These are phyloP conservation scores for Cyamopsis tetragonoloba DNA, from an alignment of 306 rosid species.

Conservation along the genomic window DNA sequence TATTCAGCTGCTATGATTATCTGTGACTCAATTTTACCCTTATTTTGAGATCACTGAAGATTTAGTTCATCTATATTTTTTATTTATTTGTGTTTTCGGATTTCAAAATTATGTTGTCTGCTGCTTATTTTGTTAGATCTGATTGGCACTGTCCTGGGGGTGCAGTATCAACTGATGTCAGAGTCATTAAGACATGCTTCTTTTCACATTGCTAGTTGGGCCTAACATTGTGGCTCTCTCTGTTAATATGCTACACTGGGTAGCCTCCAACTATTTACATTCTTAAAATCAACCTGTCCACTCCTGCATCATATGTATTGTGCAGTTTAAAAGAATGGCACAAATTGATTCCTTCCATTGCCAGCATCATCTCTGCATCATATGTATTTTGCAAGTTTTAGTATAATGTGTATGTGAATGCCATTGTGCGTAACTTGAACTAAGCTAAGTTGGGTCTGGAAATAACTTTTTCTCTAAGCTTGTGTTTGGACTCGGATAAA, in stretches of 20 bases:
- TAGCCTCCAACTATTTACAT: not conserved
- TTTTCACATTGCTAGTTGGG: conserved; percentile 1
- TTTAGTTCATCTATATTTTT: not conserved
- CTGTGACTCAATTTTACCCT: not conserved
- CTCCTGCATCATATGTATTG: conserved; percentile 13
- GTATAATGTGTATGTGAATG: not conserved
- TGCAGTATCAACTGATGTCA: conserved; percentile 7
- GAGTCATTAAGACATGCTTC: not conserved
- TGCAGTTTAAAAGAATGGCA: not conserved
- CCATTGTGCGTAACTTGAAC: not conserved
- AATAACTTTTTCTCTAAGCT: not conserved
- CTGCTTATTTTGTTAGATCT: too few species aligned
- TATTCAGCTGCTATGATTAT: conserved; percentile 22
- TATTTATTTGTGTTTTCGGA: not conserved
- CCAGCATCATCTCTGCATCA: not conserved
- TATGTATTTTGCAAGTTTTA: not conserved
- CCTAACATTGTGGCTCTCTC: not conserved
- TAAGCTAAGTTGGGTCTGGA: conserved; percentile 13
- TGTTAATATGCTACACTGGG: conserved; percentile 1
- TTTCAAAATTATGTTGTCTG: not conserved
- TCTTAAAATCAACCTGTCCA: not conserved
- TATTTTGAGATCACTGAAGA: not conserved
- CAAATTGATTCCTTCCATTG: not conserved
- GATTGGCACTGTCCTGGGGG: too few species aligned
- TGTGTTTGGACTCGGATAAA: too few species aligned